A percentile compares a stretch with the other conserved stretches of the same genome.
Evolutionary conservation across 208 protist genomes (phyloP).

Genomic region (Porcisia deanei): DNA sequence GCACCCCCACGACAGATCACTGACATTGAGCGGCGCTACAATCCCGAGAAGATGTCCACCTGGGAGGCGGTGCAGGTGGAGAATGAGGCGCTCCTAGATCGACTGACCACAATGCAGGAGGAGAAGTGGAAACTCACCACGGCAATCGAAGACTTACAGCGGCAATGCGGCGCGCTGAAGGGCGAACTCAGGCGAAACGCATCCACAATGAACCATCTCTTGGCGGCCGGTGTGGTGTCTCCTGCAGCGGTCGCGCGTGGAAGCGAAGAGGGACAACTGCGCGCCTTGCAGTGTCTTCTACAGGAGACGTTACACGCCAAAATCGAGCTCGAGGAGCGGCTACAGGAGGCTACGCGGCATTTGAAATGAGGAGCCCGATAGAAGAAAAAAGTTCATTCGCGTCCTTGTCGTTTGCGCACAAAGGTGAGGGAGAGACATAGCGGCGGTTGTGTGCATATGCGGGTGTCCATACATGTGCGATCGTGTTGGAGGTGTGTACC

Average conservation of each 20-base stretch:
- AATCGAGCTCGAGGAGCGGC: constrained; percentile 48
- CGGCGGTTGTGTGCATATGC: background rate
- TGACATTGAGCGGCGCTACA: constrained; percentile 42
- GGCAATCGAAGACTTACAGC: constrained; percentile 47
- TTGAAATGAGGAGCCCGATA: background rate
- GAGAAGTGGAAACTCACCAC: constrained; percentile 54
- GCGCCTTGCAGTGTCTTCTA: constrained; percentile 60
- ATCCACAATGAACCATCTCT: constrained; percentile 39
- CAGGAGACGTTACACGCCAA: constrained; percentile 68
- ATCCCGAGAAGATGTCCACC: constrained; percentile 46
- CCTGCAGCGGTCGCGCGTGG: constrained; percentile 25
- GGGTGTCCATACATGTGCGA: background rate
- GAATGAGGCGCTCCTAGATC: constrained; percentile 57
- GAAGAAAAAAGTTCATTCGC: background rate
- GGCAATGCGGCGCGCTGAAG: constrained; percentile 34
- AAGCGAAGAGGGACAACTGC: constrained; percentile 38
- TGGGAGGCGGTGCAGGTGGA: constrained; percentile 62
- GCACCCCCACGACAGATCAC: constrained; percentile 19
- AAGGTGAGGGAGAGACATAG: background rate
- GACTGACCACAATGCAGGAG: constrained; percentile 55
- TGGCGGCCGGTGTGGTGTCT: constrained; percentile 18
- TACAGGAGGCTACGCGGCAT: constrained; percentile 31
- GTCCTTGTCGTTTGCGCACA: background rate
- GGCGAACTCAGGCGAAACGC: constrained; percentile 36
- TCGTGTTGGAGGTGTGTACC: too few species aligned